Evolutionary conservation across 2,329 filamentous ascomycete genomes (phyloP), one percentile per base, ranked within the genome.

Genomic region (Ophiostoma tasmaniense): DNA sequence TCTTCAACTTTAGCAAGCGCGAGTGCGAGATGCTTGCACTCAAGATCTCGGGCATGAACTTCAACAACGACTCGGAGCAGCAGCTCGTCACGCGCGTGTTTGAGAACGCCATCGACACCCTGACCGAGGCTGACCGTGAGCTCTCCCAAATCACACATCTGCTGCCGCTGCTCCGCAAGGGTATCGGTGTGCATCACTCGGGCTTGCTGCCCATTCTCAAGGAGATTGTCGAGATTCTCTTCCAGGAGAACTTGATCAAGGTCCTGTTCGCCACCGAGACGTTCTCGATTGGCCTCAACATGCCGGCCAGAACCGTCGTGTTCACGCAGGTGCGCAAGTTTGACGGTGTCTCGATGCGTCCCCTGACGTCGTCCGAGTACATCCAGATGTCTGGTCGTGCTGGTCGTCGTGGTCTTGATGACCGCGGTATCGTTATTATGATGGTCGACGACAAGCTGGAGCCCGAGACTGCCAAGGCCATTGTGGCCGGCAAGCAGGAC

Each of bases 271-370:
- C 95, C 0, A 99, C 95, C 0, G 96, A 99, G 78, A 99, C 95
- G 0, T 99, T 99, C 80, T 98, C 95, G 3, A 99, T 99, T 73
- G 95, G 95, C 71, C 81, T 99, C 70, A 99, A 99, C 83, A 98
- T 99, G 95, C 95, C 95, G 73, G 95, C 95, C 33, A 97, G 97
- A 82, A 99, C 95, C 0, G 95, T 99, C 1, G 93, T 99, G n/a
- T 99, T 99, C 78, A 97, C 95, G 0, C 93, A 91, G 73, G 93
- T 99, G 11, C 90, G 90, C 67, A 99, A 99, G 77, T 99, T 93
- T 76, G 95, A 99, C 76, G 96, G 96, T 69, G 84, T 88, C 7
- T 84, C 86, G 70, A 86, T 87, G 74, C 87, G 94, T 72, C 96
- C 93, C 79, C 85, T 98, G 25, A 97, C 93, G 0, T 92, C 93